A percentile compares a stretch with the other conserved stretches of the same genome.
Conservation (phyloP, 192 early-diverging fungal species). For the Lobulomyces angularis region DNA sequence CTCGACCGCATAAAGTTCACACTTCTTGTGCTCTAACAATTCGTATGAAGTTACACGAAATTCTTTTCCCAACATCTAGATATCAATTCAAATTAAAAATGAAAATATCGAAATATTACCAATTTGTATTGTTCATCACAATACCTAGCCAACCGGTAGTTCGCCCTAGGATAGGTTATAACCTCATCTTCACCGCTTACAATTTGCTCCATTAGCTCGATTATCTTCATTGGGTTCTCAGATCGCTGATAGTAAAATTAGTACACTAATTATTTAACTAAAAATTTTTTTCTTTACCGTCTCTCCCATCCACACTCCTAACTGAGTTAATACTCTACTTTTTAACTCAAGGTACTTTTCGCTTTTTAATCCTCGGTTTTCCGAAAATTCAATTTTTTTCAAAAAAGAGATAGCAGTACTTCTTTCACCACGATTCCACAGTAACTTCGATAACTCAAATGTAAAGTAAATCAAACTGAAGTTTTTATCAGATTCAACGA, state of each 20-base stretch:
- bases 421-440: slow-evolving; percentile 22
- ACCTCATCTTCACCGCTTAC: slow-evolving; percentile 1
- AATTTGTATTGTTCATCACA: slow-evolving; percentile 27
- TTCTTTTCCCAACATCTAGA: slow-evolving; percentile 18
- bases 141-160: slow-evolving; percentile 29
- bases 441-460: slow-evolving; percentile 13
- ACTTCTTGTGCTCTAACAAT: slow-evolving; percentile 16
- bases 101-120: too few species aligned
- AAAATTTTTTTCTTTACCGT: too few species aligned
- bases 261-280: too few species aligned
- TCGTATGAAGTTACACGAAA: slow-evolving; percentile 13
- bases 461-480: neutral
- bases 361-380: neutral
- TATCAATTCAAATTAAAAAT: too few species aligned
- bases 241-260: too few species aligned
- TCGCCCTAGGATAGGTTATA: neutral
- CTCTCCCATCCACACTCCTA: slow-evolving; percentile 23
- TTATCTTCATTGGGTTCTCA: slow-evolving; percentile 14
- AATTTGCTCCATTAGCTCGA: slow-evolving; percentile 12
- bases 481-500: too few species aligned
- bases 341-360: slow-evolving; percentile 1
- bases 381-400: neutral
- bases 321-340: slow-evolving; percentile 12
- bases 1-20: slow-evolving; percentile 16
- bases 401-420: slow-evolving; percentile 10